phyloP scores from a whole-genome alignment of 345 rosid genomes.

The Citropsis articulata region DNA sequence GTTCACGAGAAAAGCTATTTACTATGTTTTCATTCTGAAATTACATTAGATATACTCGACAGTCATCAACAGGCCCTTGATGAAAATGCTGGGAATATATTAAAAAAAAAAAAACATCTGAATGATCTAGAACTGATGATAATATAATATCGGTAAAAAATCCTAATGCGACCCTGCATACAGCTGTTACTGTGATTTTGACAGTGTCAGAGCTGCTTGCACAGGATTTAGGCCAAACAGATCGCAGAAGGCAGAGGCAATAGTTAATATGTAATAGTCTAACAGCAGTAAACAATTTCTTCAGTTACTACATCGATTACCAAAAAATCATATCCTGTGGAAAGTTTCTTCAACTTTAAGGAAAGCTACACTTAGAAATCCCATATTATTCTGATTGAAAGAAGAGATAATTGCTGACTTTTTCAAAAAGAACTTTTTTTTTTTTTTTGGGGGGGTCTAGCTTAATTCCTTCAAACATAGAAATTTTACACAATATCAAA shows the following conservation, averaged over 20 bases:
- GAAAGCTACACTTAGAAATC: not conserved
- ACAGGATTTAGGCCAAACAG: conserved; percentile 1
- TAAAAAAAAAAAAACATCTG: not conserved
- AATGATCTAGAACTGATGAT: not conserved
- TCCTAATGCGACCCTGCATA: not conserved
- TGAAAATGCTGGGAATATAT: not conserved
- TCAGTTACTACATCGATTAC: not conserved
- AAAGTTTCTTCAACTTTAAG: conserved; percentile 10
- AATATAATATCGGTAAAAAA: not conserved
- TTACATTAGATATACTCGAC: not conserved
- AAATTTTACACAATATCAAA: not conserved
- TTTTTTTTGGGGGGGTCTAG: not conserved
- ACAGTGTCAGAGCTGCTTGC: not conserved
- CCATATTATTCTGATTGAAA: conserved; percentile 3
- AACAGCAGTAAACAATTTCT: not conserved
- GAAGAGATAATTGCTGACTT: conserved; percentile 21
- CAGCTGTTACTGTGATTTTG: conserved; percentile 25
- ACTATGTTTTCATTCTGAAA: not conserved
- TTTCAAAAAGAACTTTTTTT: conserved; percentile 7
- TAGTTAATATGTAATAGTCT: too few species aligned
- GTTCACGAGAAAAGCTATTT: not conserved
- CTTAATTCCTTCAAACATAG: not conserved
- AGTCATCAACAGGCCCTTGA: not conserved
- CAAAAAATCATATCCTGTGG: not conserved
- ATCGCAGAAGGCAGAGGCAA: not conserved